Percentiles rank a stretch among this genome's conserved stretches.
Conservation (phyloP, 257 asterid species). For the Solanum medicagineum region DNA sequence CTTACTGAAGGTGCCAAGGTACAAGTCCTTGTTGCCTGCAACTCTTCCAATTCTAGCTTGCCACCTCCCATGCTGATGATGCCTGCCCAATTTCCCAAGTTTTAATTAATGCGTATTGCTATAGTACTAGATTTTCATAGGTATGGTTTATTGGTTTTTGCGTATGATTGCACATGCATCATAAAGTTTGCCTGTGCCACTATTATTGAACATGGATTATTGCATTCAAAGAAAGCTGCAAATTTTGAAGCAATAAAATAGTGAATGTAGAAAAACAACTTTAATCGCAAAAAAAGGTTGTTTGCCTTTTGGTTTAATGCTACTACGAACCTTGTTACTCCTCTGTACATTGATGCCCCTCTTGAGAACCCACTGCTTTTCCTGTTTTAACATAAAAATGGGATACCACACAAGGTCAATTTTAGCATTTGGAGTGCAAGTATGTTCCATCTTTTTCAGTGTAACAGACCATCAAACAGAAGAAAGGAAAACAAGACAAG, state of each 20-base stretch:
- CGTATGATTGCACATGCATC: conserved; percentile 11
- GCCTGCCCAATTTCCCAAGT: conserved; percentile 33
- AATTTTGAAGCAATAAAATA: conserved; percentile 1
- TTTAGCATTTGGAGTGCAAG: neutral
- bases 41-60: conserved; percentile 95
- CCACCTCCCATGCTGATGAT: conserved; percentile 95
- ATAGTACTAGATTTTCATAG: conserved; percentile 4
- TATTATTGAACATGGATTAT: conserved; percentile 10
- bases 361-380: conserved; percentile 91
- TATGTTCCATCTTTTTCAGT: neutral
- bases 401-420: neutral
- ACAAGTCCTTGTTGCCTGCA: conserved; percentile 97
- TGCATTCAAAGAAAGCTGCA: conserved; percentile 11
- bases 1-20: conserved; percentile 96
- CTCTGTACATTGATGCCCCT: conserved; percentile 85
- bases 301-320: neutral
- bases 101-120: neutral
- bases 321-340: conserved; percentile 61
- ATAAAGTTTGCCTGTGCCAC: conserved; percentile 11
- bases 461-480: neutral
- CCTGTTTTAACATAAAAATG: conserved; percentile 19
- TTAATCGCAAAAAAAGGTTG: neutral
- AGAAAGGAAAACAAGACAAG: neutral
- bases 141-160: neutral
- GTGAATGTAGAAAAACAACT: neutral